Percentiles rank a stretch among this genome's conserved stretches.
Conservation (phyloP, 441 rosid genomes). For the Gossypium trilobum region DNA sequence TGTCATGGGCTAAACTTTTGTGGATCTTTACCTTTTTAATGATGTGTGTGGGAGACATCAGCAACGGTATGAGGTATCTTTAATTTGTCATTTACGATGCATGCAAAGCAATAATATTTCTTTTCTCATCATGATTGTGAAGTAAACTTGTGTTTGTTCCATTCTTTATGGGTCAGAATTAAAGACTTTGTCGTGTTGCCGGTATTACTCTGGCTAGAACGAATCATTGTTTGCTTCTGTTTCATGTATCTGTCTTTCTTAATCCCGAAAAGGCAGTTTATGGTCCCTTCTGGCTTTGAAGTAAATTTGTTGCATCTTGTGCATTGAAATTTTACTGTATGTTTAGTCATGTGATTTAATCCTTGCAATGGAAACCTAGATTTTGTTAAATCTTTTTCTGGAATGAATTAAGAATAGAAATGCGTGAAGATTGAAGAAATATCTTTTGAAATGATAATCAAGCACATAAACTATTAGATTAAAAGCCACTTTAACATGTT, state of each 20-base stretch:
- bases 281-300: not conserved
- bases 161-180: not conserved
- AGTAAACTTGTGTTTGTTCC: not conserved
- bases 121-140: not conserved
- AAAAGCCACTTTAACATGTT: not conserved
- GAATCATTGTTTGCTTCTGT: not conserved
- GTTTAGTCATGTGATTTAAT: not conserved
- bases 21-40: conserved; percentile 12
- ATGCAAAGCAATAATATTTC: not conserved
- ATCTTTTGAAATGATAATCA: not conserved
- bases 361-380: not conserved
- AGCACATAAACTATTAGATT: not conserved
- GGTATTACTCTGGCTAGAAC: not conserved
- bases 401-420: conserved; percentile 5
- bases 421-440: not conserved
- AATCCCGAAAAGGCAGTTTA: not conserved
- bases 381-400: not conserved
- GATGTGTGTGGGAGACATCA: not conserved
- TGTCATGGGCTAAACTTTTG: not conserved
- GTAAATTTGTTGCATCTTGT: not conserved
- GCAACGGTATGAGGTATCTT: no score
- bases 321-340: not conserved
- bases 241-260: conserved; percentile 5
- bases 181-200: conserved; percentile 6
- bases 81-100: conserved; percentile 11